A percentile compares a stretch with the other conserved stretches of the same genome.
Evolutionary conservation across 2,329 filamentous ascomycete species (phyloP).

Genomic region (Claviceps sp.): DNA sequence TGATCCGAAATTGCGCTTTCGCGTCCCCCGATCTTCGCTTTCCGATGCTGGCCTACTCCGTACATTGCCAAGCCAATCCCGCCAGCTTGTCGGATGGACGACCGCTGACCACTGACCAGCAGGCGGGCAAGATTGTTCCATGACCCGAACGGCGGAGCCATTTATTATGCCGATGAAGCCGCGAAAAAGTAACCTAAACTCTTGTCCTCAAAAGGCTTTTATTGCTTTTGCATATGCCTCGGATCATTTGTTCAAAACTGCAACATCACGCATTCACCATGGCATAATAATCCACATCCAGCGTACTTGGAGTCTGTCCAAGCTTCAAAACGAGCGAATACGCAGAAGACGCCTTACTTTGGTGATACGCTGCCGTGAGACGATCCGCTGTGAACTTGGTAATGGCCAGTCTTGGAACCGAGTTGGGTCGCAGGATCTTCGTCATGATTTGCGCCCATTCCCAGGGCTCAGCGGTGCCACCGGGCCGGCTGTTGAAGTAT

Average conservation of each 20-base stretch:
- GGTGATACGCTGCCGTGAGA: slow-evolving; percentile 4
- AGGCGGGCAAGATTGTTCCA: no score
- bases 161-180: no score
- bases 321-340: not conserved
- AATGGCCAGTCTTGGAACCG: slow-evolving; percentile 6
- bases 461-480: slow-evolving; percentile 48
- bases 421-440: slow-evolving; percentile 15
- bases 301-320: not conserved
- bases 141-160: no score
- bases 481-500: slow-evolving; percentile 55
- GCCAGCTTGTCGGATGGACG: no score
- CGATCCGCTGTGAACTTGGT: slow-evolving; percentile 5
- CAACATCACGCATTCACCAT: slow-evolving; percentile 3
- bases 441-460: slow-evolving; percentile 50
- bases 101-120: no score
- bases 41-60: no score
- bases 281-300: not conserved
- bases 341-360: not conserved
- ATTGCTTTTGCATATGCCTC: no score
- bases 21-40: no score
- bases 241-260: not conserved
- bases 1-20: no score
- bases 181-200: no score
- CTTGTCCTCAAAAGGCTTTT: no score
- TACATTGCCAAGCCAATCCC: no score